Conservation (phyloP, 805 yeast species). For the Limtongozyma cylindracea region DNA sequence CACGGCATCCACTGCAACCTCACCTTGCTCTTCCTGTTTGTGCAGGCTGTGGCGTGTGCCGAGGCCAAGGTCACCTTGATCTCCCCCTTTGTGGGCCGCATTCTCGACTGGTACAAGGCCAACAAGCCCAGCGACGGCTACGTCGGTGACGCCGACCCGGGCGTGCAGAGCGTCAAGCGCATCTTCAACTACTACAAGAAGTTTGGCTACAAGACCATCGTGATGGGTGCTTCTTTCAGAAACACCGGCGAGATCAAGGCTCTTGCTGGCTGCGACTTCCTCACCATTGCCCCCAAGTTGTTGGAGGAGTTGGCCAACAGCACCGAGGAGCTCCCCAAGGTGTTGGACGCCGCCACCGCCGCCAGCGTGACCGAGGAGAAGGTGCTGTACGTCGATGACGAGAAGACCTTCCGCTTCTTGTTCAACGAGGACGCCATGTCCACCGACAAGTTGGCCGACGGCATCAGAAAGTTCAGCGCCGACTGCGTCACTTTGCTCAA, state of each 20-base stretch:
- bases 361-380: constrained; percentile 23
- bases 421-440: constrained; percentile 97
- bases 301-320: constrained; percentile 76
- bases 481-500: constrained; percentile 65
- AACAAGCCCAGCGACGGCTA: constrained; percentile 72
- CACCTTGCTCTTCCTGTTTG: constrained; percentile 84
- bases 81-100: constrained; percentile 98
- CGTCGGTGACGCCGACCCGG: constrained; percentile 62
- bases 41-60: constrained; percentile 97
- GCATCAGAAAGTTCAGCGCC: constrained; percentile 91
- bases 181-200: constrained; percentile 98
- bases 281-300: constrained; percentile 84
- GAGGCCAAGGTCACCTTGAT: constrained; percentile 91
- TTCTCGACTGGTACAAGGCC: constrained; percentile 95
- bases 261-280: constrained; percentile 88
- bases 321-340: constrained; percentile 52
- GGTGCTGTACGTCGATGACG: constrained; percentile 66
- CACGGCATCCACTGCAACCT: constrained; percentile 85
- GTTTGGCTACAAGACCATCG: constrained; percentile 87
- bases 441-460: constrained; percentile 90
- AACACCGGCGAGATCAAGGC: constrained; percentile 88
- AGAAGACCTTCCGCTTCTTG: constrained; percentile 70
- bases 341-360: constrained; percentile 36
- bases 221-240: constrained; percentile 99
- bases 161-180: constrained; percentile 71